Evolutionary conservation across 768 basidiomycete species (phyloP), one percentile per base, ranked within the genome.

Genomic region (Dioszegia aurantiaca): DNA sequence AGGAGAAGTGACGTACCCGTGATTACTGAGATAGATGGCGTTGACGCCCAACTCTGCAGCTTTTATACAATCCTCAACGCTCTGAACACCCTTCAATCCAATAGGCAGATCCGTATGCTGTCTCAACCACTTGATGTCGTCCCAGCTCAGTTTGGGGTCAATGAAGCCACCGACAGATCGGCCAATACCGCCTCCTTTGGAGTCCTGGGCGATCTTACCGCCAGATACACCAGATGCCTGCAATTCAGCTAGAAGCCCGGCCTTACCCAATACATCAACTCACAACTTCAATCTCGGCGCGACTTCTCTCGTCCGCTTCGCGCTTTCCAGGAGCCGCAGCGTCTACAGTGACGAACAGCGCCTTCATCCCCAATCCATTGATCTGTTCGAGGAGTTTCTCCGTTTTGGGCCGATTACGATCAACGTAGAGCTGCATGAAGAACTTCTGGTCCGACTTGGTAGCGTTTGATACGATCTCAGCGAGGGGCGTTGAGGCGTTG

Each of bases 1-100:
- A 44, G 23, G 47, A n/a, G 43, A 44, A 21, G 3, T 23, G 8
- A 67, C 65, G 49, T 30, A 70, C 66, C 93, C 93, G 66, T 97
- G 93, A 64, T 97, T 97, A 0, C 87, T 89, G 9, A 97, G 78
- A 56, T 93, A 80, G 61, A 97, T 90, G 4, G 88, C 93, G 56
- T 93, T 86, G 17, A 89, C 86, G 12, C 90, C 89, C 28, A 86
- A 83, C 60, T 92, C 85, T 17, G 82, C 84, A 27, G 91, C 91
- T 44, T 90, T 82, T 40, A 89, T 83, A 2, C 88, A 90, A 77
- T 95, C 93, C 84, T 92, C 73, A 11, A 69, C 62, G 28, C 56
- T 64, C 55, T 82, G 81, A 16, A 82, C 77, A 9, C 81, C 81
- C 61, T 82, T 82, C 57, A 81, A 61, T 10, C 79, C 77, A 14